These are phyloP conservation scores for Paraphaeosphaeria sporulosa DNA, from an alignment of 2,329 filamentous ascomycete genomes.

Conservation along the genomic window DNA sequence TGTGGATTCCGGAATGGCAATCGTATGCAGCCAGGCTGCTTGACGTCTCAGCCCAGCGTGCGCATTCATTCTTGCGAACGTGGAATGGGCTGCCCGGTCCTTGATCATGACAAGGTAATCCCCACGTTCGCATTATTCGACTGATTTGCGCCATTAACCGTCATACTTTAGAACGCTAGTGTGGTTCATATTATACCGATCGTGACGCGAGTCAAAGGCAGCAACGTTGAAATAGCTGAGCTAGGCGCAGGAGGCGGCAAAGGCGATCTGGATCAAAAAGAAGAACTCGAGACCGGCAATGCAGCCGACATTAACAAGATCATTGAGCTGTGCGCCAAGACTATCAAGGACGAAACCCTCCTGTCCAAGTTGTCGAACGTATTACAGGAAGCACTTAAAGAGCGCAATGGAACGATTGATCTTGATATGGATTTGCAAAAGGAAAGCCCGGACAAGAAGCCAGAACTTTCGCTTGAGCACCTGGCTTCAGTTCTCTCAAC, in stretches of 20 bases:
- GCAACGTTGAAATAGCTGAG: slow-evolving; percentile 68
- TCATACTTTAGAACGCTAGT: slow-evolving; percentile 38
- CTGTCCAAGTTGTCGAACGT: slow-evolving; percentile 46
- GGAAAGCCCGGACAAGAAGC: slow-evolving; percentile 28
- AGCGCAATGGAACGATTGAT: slow-evolving; percentile 30
- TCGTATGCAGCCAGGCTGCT: slow-evolving; percentile 70
- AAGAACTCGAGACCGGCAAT: slow-evolving; percentile 69
- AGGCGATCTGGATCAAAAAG: slow-evolving; percentile 73
- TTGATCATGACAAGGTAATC: slow-evolving; percentile 52
- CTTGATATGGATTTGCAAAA: slow-evolving; percentile 38
- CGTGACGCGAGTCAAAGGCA: slow-evolving; percentile 69
- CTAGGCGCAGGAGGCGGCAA: slow-evolving; percentile 80
- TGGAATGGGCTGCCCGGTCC: slow-evolving; percentile 66
- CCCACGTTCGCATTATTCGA: not conserved
- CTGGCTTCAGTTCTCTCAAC: slow-evolving; percentile 39
- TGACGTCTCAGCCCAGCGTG: slow-evolving; percentile 69
- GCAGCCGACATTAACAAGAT: slow-evolving; percentile 59
- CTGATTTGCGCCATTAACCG: not conserved
- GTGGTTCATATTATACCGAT: slow-evolving; percentile 83
- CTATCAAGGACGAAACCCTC: slow-evolving; percentile 46
- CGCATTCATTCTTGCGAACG: slow-evolving; percentile 88
- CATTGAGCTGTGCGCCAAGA: slow-evolving; percentile 57
- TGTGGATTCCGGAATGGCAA: slow-evolving; percentile 81
- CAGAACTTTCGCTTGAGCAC: slow-evolving; percentile 41
- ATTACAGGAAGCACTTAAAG: slow-evolving; percentile 35